Evolutionary conservation across 306 rosid species (phyloP), one percentile per base, ranked within the genome.

Genomic region (Begonia fuchsioides): DNA sequence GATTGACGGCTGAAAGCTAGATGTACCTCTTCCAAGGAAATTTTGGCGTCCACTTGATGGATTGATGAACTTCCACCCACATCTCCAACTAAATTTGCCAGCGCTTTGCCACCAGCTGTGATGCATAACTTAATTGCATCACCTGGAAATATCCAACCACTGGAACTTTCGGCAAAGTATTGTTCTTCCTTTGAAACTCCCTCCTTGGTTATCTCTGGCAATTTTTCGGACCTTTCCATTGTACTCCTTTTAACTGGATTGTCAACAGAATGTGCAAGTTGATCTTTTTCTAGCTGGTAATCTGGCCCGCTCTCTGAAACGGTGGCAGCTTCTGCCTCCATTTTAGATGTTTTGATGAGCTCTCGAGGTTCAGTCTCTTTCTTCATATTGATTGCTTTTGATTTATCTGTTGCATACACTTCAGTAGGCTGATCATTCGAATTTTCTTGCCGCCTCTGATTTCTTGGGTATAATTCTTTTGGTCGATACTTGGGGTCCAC

Each of bases 131-230:
- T 65, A 59, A 71, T 64, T 41, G 38, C 40, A 59, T 65, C 82
- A 48, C 70, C 74, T 43, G 78, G 84, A 56, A 76, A 65, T 56
- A 71, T 67, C 88, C 93, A 73, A 8, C 55, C 65, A 46, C 73
- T 67, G 49, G 76, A 81, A 45, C 64, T 55, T 57, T 61, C 72
- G 65, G 50, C 50, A n/a, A 56, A 26, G 50, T 41, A 39, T 32
- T 38, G 54, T 54, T 49, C 49, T 16, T 46, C 17, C 52, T 66
- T 53, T 39, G 75, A 53, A 59, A 55, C 63, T 60, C 35, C 66
- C 60, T 64, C 59, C 44, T 20, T 46, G 56, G 49, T 38, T 6
- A 35, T 35, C 35, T 53, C 67, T 55, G 40, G 14, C 38, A 41
- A 54, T 47, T 51, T 57, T 20, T 35, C 9, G 52, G 61, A 63